Evolutionary conservation across 2,329 filamentous ascomycete species (phyloP).

Genomic region (Penicillium expansum): DNA sequence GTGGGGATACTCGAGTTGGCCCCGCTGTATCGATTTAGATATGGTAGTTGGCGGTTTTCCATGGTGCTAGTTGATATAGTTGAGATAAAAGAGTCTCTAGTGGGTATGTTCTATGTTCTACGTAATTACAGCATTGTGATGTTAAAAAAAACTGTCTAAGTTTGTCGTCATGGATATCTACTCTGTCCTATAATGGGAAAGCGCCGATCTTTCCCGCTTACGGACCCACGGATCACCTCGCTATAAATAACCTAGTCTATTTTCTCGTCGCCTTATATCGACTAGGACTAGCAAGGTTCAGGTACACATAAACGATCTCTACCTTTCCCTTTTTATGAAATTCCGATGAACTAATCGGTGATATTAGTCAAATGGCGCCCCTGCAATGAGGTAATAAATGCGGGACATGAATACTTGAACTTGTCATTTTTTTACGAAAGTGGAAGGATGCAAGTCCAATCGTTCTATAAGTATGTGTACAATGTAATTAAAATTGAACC

Average conservation of each 20-base stretch:
- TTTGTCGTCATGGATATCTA: constrained; percentile 6
- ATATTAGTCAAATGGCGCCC: background rate
- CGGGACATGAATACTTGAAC: background rate
- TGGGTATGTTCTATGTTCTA: background rate
- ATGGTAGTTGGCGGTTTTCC: constrained; percentile 16
- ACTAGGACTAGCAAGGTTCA: too few species aligned
- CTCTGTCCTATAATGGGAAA: background rate
- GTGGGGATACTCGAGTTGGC: constrained; percentile 21
- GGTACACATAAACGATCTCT: too few species aligned
- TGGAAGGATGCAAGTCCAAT: background rate
- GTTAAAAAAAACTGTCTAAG: background rate
- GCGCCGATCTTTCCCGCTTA: background rate
- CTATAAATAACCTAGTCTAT: background rate
- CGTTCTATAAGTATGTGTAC: constrained; percentile 2
- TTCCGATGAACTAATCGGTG: too few species aligned
- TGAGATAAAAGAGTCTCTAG: background rate
- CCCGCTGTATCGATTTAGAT: constrained; percentile 22
- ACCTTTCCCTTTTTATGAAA: too few species aligned
- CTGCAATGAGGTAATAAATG: background rate
- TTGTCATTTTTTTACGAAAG: too few species aligned
- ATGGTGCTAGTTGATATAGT: constrained; percentile 6
- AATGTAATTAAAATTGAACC: background rate
- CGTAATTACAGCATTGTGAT: background rate
- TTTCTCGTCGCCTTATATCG: too few species aligned
- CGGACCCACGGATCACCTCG: background rate